A percentile compares a stretch with the other conserved stretches of the same genome.
phyloP scores from a whole-genome alignment of 345 rosid genomes.

The Viola odorata region DNA sequence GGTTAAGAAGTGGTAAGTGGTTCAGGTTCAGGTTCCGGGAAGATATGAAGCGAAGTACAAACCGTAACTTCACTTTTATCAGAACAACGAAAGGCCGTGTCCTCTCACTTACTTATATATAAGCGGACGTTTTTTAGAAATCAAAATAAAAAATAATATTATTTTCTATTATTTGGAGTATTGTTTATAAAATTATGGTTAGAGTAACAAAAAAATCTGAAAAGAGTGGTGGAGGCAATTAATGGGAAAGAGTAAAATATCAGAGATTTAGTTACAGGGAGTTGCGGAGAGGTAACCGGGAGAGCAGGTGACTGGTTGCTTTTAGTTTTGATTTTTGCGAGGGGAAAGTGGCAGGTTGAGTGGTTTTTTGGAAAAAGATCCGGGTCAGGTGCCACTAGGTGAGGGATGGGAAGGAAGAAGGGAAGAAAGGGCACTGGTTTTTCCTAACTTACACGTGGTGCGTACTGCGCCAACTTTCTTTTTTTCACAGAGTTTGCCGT shows the following conservation, averaged over 20 bases:
- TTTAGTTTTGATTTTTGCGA: too few relatives aligned
- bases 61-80: conserved; percentile 23
- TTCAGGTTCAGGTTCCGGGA: neutral
- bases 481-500: too few relatives aligned
- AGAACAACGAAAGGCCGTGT: neutral
- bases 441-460: neutral
- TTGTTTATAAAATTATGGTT: too few relatives aligned
- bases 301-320: conserved; percentile 20
- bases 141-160: too few relatives aligned
- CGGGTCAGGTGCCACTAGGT: conserved; percentile 21
- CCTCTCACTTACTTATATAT: conserved; percentile 1
- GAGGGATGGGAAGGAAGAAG: neutral
- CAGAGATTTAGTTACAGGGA: neutral
- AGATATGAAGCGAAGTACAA: conserved; percentile 23
- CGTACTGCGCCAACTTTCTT: neutral
- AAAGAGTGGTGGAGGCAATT: neutral
- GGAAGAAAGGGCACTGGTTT: neutral
- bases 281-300: conserved; percentile 6
- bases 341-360: neutral
- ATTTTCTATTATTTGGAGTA: too few relatives aligned
- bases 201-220: neutral
- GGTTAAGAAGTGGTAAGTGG: neutral
- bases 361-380: neutral
- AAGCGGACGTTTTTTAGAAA: neutral
- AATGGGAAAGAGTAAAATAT: neutral